These are phyloP conservation scores for Rhynchospora pubera DNA, from an alignment of 176 grass and related monocot species.

Conservation along the genomic window DNA sequence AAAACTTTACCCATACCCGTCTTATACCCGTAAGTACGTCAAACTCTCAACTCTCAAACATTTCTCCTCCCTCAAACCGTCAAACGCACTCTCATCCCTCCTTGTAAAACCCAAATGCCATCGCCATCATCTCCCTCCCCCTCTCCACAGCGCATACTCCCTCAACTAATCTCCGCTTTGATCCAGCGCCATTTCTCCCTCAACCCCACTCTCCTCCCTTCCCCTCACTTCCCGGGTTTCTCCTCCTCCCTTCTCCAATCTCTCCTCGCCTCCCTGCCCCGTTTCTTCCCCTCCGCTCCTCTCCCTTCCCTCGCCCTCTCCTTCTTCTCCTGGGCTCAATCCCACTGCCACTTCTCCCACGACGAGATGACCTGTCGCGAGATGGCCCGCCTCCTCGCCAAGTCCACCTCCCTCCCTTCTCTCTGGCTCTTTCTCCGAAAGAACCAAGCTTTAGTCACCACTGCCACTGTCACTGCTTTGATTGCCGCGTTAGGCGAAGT, in stretches of 20 bases:
- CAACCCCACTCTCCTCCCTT: slow-evolving; percentile 13
- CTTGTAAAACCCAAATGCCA: background rate
- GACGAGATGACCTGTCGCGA: slow-evolving; percentile 55
- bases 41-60: too few species aligned
- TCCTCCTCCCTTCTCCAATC: slow-evolving; percentile 23
- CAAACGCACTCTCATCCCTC: background rate
- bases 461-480: slow-evolving; percentile 54
- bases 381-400: slow-evolving; percentile 46
- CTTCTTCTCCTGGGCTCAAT: slow-evolving; percentile 76
- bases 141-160: background rate
- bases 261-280: slow-evolving; percentile 14
- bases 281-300: slow-evolving; percentile 24
- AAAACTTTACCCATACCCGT: too few species aligned
- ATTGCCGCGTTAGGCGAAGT: slow-evolving; percentile 64
- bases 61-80: too few species aligned
- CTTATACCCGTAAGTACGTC: too few species aligned
- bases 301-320: slow-evolving; percentile 35
- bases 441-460: slow-evolving; percentile 46
- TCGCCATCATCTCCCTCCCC: too few species aligned
- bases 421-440: slow-evolving; percentile 70
- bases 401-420: slow-evolving; percentile 33
- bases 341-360: slow-evolving; percentile 36
- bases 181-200: slow-evolving; percentile 33
- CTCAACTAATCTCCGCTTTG: slow-evolving; percentile 2
- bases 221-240: slow-evolving; percentile 4